Evolutionary conservation across 2,329 filamentous ascomycete species (phyloP).

Genomic region (Scytalidium lignicola): DNA sequence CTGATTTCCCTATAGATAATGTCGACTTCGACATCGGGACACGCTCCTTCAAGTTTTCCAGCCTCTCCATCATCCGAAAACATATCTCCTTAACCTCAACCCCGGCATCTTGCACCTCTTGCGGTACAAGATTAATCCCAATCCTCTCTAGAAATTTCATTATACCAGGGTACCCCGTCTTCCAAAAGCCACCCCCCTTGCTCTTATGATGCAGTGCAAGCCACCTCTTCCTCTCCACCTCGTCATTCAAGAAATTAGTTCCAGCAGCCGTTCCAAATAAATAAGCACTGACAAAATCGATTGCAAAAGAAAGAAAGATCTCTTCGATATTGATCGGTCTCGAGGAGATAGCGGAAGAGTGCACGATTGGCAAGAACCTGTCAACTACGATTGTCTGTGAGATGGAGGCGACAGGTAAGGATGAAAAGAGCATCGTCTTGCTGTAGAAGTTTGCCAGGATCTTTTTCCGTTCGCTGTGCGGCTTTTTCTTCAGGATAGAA

Average conservation of each 20-base stretch:
- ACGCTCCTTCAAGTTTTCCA: constrained; percentile 9
- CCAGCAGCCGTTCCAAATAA: constrained; percentile 59
- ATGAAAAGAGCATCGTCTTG: constrained; percentile 64
- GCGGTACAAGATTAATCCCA: not conserved
- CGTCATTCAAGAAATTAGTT: constrained; percentile 56
- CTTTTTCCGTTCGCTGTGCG: constrained; percentile 65
- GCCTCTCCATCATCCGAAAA: not conserved
- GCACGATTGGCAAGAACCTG: constrained; percentile 52
- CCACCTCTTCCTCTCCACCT: constrained; percentile 18
- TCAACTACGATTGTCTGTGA: constrained; percentile 49
- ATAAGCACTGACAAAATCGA: constrained; percentile 72
- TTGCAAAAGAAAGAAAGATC: constrained; percentile 62
- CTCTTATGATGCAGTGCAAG: not conserved
- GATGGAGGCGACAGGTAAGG: constrained; percentile 49
- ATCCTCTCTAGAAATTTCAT: not conserved
- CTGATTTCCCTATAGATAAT: not conserved
- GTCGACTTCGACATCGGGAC: too few species aligned
- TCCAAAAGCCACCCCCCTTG: constrained; percentile 1
- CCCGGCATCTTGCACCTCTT: not conserved
- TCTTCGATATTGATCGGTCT: constrained; percentile 47
- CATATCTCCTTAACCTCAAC: not conserved
- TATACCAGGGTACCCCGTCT: not conserved
- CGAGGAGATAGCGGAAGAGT: constrained; percentile 15
- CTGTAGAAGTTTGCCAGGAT: constrained; percentile 76
- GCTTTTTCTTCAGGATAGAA: constrained; percentile 53